These are phyloP conservation scores for Blastomyces silverae DNA, from an alignment of 2,329 filamentous ascomycete species.

Conservation along the genomic window DNA sequence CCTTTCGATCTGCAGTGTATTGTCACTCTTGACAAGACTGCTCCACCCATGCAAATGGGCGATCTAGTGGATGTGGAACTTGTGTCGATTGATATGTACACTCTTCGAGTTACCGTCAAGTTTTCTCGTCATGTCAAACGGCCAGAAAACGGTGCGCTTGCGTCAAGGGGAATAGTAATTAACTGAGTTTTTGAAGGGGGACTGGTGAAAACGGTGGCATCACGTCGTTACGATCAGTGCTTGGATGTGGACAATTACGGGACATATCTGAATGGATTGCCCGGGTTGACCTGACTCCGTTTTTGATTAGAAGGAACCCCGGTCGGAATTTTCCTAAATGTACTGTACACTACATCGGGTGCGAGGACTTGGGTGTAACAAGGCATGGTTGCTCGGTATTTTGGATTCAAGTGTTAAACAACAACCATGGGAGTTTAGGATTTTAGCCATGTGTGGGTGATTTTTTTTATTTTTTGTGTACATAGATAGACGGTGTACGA, in stretches of 20 bases:
- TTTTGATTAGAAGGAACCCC: neutral
- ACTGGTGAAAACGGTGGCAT: neutral
- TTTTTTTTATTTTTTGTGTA: neutral
- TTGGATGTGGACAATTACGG: neutral
- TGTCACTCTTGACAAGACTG: constrained; percentile 16
- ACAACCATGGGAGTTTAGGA: neutral
- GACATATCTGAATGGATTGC: neutral
- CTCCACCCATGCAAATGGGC: constrained; percentile 17
- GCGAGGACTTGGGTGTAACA: neutral
- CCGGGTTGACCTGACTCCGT: neutral
- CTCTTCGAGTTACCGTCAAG: constrained; percentile 17
- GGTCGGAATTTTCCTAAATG: neutral
- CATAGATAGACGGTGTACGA: constrained; percentile 6
- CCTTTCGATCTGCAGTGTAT: constrained; percentile 23
- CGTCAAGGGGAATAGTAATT: constrained; percentile 2
- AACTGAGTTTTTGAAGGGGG: neutral
- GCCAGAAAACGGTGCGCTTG: constrained; percentile 13
- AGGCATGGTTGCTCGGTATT: neutral
- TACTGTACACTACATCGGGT: neutral
- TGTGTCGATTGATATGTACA: constrained; percentile 21
- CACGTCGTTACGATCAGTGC: neutral
- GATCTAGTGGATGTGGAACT: constrained; percentile 23
- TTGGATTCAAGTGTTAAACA: neutral
- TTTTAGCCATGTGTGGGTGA: no score
- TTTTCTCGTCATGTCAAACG: constrained; percentile 20